Evolutionary conservation across 148 eudicot genomes (phyloP), one percentile per base, ranked within the genome.

Genomic region (Chenopodium quinoa): DNA sequence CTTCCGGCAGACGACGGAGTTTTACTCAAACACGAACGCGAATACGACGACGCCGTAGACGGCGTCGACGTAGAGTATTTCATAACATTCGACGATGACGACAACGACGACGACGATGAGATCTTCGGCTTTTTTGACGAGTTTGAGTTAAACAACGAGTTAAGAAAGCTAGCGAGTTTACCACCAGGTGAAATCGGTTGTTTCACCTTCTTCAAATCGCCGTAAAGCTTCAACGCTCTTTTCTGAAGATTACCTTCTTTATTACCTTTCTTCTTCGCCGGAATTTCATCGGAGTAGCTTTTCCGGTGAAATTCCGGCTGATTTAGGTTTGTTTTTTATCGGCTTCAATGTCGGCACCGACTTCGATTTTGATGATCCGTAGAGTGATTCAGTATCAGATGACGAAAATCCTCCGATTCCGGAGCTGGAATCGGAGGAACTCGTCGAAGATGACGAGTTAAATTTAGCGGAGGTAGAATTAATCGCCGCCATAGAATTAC

Each of bases 151-250:
- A 95, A 93, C 12, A 95, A 74, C 20, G 93, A 90, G 85, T 95
- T 95, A 60, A 95, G 85, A 48, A 95, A 93, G 2, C 86, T 88
- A 2, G 97, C 86, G n/a, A 95, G 85, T 20, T 86, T 86, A n/a
- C 92, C 93, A 9, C 98, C 97, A 0, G 97, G 97, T 0, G 98
- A 95, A 75, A 95, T 93, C 75, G 97, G 98, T 46, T 92, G 92
- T 87, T 90, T 93, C 60, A 79, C 91, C 75, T 90, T 93, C 91
- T 93, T 95, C 71, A 95, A 85, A 76, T 95, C 92, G 29, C 92
- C 90, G 83, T 95, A 93, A 44, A 95, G 83, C 85, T 95, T 95
- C 90, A 95, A 83, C 29, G 97, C 94, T 76, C 83, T 20, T 17
- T 76, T 76, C 25, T 76, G 82, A 9, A 84, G 74, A 13, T 78